A percentile compares a stretch with the other conserved stretches of the same genome.
These are phyloP conservation scores for Neonectria hederae DNA, from an alignment of 2,329 filamentous ascomycete species.

Conservation along the genomic window DNA sequence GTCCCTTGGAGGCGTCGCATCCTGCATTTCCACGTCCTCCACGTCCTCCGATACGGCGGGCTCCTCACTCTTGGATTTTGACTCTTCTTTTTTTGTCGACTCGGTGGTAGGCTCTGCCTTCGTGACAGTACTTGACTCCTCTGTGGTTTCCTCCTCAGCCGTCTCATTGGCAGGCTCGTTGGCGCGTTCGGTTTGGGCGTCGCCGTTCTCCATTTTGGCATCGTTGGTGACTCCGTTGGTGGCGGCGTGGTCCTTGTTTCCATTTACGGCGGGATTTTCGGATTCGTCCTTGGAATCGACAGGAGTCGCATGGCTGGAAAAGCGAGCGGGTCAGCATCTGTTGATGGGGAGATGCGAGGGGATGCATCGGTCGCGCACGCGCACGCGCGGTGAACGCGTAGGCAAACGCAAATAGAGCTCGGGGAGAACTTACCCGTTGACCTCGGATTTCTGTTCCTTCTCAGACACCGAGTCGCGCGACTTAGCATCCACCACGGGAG, in stretches of 20 bases:
- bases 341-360: constrained; percentile 15
- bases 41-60: neutral
- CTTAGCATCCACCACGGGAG: constrained; percentile 58
- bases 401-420: constrained; percentile 20
- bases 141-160: constrained; percentile 6
- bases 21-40: constrained; percentile 42
- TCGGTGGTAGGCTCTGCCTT: constrained; percentile 30
- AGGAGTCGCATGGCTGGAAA: constrained; percentile 43
- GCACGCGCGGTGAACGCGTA: constrained; percentile 27
- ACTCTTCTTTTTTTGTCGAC: constrained; percentile 12
- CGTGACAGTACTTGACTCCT: constrained; percentile 19
- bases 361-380: constrained; percentile 17
- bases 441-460: constrained; percentile 46
- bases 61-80: constrained; percentile 12
- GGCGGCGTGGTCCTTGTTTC: constrained; percentile 30
- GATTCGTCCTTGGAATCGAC: constrained; percentile 32
- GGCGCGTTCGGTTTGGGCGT: constrained; percentile 25
- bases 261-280: constrained; percentile 40
- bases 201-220: constrained; percentile 34
- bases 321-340: constrained; percentile 38
- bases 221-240: constrained; percentile 42
- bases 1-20: constrained; percentile 26
- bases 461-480: constrained; percentile 45
- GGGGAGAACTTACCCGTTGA: constrained; percentile 51
- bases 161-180: neutral